Conservation (phyloP, 2,329 filamentous ascomycete species). For the Albophoma yamanashiensis region DNA sequence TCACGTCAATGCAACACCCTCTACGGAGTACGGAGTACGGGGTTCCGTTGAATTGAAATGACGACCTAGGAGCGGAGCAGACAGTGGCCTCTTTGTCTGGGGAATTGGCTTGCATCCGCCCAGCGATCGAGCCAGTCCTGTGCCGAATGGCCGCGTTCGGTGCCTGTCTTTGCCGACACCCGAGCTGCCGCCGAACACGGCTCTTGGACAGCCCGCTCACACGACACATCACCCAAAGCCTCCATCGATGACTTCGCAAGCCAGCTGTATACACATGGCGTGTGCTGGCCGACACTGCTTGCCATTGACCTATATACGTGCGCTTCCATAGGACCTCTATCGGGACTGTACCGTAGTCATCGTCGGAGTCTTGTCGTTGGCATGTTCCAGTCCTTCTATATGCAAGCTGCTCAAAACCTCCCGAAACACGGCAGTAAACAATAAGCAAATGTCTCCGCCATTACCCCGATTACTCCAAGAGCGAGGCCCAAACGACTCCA, state of each 20-base stretch:
- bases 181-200: background rate
- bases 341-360: background rate
- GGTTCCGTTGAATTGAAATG: too few relatives aligned
- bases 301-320: background rate
- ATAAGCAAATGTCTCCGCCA: background rate
- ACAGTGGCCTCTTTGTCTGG: background rate
- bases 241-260: background rate
- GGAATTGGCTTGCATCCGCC: too few relatives aligned
- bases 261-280: background rate
- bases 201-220: too few relatives aligned
- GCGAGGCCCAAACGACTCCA: background rate
- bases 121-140: too few relatives aligned
- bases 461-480: slow-evolving; percentile 3
- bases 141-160: too few relatives aligned
- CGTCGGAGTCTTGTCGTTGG: background rate
- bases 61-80: too few relatives aligned
- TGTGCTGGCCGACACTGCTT: background rate
- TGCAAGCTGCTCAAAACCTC: slow-evolving; percentile 1
- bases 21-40: too few relatives aligned
- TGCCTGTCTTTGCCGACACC: background rate
- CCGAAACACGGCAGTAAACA: background rate
- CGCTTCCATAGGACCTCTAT: background rate
- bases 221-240: background rate
- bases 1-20: too few relatives aligned
- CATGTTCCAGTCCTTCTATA: background rate